These are phyloP conservation scores for Ricinus communis DNA, from an alignment of 345 rosid species.

Conservation along the genomic window DNA sequence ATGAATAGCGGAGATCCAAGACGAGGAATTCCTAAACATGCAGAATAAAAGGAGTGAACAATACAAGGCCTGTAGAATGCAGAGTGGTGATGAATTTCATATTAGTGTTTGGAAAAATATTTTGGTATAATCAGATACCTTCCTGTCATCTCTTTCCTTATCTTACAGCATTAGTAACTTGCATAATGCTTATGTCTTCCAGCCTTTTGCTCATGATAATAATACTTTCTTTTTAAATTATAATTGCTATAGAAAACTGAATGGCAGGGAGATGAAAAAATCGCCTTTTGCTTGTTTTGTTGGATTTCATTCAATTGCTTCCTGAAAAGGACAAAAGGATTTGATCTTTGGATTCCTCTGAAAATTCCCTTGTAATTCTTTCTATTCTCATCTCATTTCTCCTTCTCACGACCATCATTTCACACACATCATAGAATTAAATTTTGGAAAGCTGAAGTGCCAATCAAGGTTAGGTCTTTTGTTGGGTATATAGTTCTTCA, in stretches of 20 bases:
- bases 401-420: too few relatives aligned
- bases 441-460: too few relatives aligned
- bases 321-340: background rate
- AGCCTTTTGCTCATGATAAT: too few relatives aligned
- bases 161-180: background rate
- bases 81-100: background rate
- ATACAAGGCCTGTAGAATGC: background rate
- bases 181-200: background rate
- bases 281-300: background rate
- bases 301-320: background rate
- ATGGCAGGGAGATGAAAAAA: background rate
- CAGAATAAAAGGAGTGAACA: constrained; percentile 6
- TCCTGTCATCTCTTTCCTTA: background rate
- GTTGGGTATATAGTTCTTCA: too few relatives aligned
- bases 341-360: background rate
- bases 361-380: background rate
- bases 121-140: background rate
- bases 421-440: too few relatives aligned
- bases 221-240: too few relatives aligned
- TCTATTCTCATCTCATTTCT: too few relatives aligned
- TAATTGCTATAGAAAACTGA: background rate
- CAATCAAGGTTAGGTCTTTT: too few relatives aligned
- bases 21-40: constrained; percentile 2
- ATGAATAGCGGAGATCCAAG: background rate
- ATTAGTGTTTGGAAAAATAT: background rate